Conservation (phyloP, 257 asterid genomes). For the Solanum gandarillasii region DNA sequence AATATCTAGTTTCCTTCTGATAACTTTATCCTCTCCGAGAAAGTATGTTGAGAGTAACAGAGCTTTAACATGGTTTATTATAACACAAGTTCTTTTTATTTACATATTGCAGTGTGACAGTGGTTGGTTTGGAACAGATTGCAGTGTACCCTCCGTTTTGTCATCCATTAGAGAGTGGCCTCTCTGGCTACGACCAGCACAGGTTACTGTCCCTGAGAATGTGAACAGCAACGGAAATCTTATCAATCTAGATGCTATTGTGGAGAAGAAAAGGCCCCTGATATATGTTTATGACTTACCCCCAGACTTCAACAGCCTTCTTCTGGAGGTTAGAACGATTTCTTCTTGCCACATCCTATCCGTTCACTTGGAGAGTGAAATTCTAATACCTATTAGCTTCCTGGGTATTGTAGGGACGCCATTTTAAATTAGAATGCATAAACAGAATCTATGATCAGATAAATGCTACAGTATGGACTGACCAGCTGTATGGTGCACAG, state of each 20-base stretch:
- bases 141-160: constrained; percentile 75
- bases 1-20: background rate
- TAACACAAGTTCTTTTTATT: background rate
- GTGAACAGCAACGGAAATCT: constrained; percentile 21
- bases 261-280: constrained; percentile 76
- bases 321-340: constrained; percentile 54
- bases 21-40: background rate
- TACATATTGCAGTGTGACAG: constrained; percentile 53
- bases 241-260: constrained; percentile 43
- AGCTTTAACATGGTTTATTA: background rate
- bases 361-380: background rate
- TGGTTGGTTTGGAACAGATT: constrained; percentile 94
- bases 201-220: constrained; percentile 41
- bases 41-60: background rate
- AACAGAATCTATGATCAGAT: constrained; percentile 75
- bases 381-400: background rate
- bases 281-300: constrained; percentile 89
- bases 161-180: constrained; percentile 78
- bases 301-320: constrained; percentile 78
- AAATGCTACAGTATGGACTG: constrained; percentile 87
- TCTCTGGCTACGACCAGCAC: constrained; percentile 81
- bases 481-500: constrained; percentile 91
- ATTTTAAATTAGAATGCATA: constrained; percentile 72
- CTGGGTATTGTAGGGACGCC: constrained; percentile 57
- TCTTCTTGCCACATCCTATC: background rate